Percentiles rank a stretch among this genome's conserved stretches.
phyloP scores from a whole-genome alignment of 352 stramenopile species.

The Globisporangium alternatum region DNA sequence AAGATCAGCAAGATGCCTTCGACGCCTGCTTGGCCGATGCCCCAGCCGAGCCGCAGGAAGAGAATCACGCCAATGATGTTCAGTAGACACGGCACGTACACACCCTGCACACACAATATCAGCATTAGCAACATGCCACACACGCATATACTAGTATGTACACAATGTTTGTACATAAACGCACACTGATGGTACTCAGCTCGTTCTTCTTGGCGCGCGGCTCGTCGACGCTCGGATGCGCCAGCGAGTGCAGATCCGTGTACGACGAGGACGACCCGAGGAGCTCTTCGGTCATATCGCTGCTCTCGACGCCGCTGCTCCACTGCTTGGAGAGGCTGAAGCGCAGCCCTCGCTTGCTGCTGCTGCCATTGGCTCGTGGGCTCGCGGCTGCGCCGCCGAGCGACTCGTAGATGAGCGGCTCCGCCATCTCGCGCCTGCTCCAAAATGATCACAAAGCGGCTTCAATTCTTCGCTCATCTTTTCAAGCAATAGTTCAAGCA shows the following conservation, averaged over 20 bases:
- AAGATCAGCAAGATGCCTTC: conserved; percentile 76
- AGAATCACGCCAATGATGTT: conserved; percentile 91
- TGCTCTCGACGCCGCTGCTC: conserved; percentile 2
- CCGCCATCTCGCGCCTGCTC: conserved; percentile 12
- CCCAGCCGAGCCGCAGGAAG: conserved; percentile 85
- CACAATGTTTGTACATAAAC: not conserved
- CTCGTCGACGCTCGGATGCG: conserved; percentile 11
- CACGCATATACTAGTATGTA: not conserved
- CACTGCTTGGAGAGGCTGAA: conserved; percentile 17
- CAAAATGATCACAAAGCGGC: not conserved
- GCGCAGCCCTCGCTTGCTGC: conserved; percentile 3
- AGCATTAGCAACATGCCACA: not conserved
- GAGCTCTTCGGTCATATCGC: not conserved
- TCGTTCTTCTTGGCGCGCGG: conserved; percentile 23
- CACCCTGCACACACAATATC: conserved; percentile 31
- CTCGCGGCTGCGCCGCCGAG: conserved; percentile 11
- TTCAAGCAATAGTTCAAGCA: no score
- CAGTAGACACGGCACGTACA: conserved; percentile 87
- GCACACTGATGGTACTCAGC: conserved; percentile 41
- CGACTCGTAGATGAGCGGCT: conserved; percentile 40
- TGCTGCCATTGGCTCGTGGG: not conserved
- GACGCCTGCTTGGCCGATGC: conserved; percentile 78
- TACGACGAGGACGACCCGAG: conserved; percentile 26
- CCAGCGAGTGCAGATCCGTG: conserved; percentile 42
- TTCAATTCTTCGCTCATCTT: no score